Base-by-base conservation (phyloP, 345 rosid genomes). In the Punica granatum region DNA sequence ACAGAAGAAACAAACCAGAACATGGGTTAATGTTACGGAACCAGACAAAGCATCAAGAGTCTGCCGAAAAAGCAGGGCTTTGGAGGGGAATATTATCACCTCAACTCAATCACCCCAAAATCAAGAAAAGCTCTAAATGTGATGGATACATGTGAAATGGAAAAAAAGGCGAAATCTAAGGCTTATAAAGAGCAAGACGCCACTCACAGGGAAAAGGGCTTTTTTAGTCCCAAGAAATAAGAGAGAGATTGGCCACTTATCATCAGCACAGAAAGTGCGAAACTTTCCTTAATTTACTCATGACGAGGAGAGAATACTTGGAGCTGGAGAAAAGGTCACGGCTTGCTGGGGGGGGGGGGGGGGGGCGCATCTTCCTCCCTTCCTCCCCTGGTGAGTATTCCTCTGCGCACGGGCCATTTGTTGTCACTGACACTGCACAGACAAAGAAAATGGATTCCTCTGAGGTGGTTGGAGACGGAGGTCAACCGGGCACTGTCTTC, bases 301-400 rank as follows among this genome's bases (percentile, higher is more conserved):
- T 30, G 51, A 12, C 34, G 21, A 23, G 30, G 7, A n/a, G 56
- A 44, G 69, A 78, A 72, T 70, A 60, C 77, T 66, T 76, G 54
- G 69, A 66, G 48, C 65, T 31, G 28, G 68, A 71, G 68, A 69
- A 70, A 67, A 62, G 67, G 49, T 60, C 66, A 65, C 69, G 73
- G 68, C 73, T 64, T 75, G 71, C 28, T 33, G 21, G 37, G 64
- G 16, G 37, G 77, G 75, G 64, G n/a, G n/a, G 21, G 37, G 64
- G 16, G 37, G 77, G 75, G 64, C n/a, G n/a, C n/a, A n/a, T n/a
- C 39, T 70, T 59, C 53, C 68, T 15, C 32, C 21, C 48, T 6
- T 19, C 21, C 25, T 32, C 63, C 68, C 16, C 51, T 41, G 58
- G 15, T 37, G 44, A 37, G 44, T 63, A 30, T 25, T 12, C 60